phyloP scores from a whole-genome alignment of 1,284 basidiomycete genomes.

The Ganoderma boninense region DNA sequence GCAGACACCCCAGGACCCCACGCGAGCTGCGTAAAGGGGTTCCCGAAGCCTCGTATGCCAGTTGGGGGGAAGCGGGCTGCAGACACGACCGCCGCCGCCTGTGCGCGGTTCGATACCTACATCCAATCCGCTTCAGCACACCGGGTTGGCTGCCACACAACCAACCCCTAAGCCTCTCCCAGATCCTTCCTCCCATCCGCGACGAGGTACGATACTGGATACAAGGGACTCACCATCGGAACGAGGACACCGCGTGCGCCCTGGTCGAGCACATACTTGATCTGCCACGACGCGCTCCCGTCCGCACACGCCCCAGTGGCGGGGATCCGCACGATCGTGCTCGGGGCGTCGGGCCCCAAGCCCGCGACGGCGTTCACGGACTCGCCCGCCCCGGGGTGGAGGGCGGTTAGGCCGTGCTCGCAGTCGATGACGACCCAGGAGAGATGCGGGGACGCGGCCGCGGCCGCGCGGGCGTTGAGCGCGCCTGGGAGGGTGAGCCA shows the following conservation, averaged over 20 bases:
- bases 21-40: constrained; percentile 61
- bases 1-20: constrained; percentile 55
- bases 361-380: constrained; percentile 60
- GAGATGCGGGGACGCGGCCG: constrained; percentile 60
- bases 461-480: constrained; percentile 63
- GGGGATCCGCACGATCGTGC: constrained; percentile 65
- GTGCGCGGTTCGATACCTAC: constrained; percentile 51
- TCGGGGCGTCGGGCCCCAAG: constrained; percentile 51
- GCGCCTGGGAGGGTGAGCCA: constrained; percentile 70
- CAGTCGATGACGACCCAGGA: constrained; percentile 73
- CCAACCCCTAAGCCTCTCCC: no score
- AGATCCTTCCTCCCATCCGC: neutral
- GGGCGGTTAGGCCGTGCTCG: constrained; percentile 66
- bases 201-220: neutral
- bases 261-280: constrained; percentile 72
- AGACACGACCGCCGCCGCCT: constrained; percentile 61
- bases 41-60: constrained; percentile 69
- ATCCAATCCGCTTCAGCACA: no score
- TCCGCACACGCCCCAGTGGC: constrained; percentile 61
- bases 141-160: no score
- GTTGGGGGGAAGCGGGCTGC: constrained; percentile 65
- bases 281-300: constrained; percentile 65
- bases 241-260: constrained; percentile 70
- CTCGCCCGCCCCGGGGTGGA: constrained; percentile 64
- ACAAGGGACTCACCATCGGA: constrained; percentile 58